Evolutionary conservation across 176 grass and related monocot species (phyloP).

Genomic region (Themeda triandra): DNA sequence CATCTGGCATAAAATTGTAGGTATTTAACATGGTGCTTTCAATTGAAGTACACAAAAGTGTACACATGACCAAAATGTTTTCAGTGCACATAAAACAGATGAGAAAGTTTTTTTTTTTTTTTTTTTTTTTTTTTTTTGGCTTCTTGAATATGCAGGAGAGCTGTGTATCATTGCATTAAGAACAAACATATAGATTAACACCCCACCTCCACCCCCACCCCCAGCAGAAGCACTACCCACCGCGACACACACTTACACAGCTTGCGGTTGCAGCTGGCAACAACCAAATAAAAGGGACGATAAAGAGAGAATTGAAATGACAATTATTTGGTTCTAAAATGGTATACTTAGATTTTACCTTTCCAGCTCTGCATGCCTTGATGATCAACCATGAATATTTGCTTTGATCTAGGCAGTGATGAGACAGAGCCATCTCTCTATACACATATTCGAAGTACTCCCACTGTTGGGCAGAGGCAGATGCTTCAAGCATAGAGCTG

Average conservation of each 20-base stretch:
- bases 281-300: neutral
- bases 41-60: conserved; percentile 6
- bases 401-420: conserved; percentile 60
- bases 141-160: neutral
- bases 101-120: neutral
- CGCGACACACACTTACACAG: neutral
- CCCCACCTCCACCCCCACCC: neutral
- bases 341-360: conserved; percentile 61
- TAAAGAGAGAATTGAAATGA: neutral
- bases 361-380: conserved; percentile 79
- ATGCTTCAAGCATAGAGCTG: conserved; percentile 76
- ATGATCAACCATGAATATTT: conserved; percentile 67
- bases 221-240: no score
- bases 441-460: conserved; percentile 98
- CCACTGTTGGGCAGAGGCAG: conserved; percentile 82
- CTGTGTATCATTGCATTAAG: neutral
- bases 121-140: no score
- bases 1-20: neutral
- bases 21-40: neutral
- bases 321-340: neutral
- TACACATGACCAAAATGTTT: neutral
- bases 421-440: conserved; percentile 73
- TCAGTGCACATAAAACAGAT: neutral
- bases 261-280: neutral
- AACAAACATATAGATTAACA: neutral